Evolutionary conservation across 768 basidiomycete species (phyloP).

Genomic region (Chalciporus chontae): DNA sequence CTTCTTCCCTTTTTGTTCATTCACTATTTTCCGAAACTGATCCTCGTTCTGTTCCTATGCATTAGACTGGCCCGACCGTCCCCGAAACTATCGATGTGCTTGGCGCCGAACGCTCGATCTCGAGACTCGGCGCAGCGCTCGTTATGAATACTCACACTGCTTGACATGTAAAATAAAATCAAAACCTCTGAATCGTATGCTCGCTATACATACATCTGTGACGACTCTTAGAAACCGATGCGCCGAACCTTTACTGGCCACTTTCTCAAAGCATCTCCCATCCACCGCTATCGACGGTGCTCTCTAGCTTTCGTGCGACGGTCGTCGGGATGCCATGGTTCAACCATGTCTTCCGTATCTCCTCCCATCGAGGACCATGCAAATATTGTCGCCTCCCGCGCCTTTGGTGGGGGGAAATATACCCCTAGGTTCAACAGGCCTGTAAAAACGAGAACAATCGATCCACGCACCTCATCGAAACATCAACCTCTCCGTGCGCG

Average conservation of each 20-base stretch:
- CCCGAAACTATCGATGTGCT: conserved; percentile 39
- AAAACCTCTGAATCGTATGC: not conserved
- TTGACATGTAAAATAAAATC: conserved; percentile 1
- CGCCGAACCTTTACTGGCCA: not conserved
- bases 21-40: not conserved
- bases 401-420: not conserved
- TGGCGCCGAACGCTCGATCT: conserved; percentile 27
- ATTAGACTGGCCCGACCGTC: conserved; percentile 41
- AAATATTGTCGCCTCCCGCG: conserved; percentile 87
- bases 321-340: conserved; percentile 86
- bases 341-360: conserved; percentile 88
- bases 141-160: not conserved
- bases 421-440: conserved; percentile 25
- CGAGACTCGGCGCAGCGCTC: conserved; percentile 17
- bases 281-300: conserved; percentile 84
- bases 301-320: conserved; percentile 85
- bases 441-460: conserved; percentile 25
- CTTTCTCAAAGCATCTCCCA: conserved; percentile 76
- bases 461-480: conserved; percentile 72
- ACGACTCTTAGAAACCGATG: no score
- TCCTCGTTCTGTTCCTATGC: not conserved
- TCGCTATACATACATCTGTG: not conserved
- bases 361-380: conserved; percentile 85
- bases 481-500: conserved; percentile 89
- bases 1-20: conserved; percentile 15